A percentile compares a stretch with the other conserved stretches of the same genome.
Conservation (phyloP, 805 yeast genomes). For the Candida pini region DNA sequence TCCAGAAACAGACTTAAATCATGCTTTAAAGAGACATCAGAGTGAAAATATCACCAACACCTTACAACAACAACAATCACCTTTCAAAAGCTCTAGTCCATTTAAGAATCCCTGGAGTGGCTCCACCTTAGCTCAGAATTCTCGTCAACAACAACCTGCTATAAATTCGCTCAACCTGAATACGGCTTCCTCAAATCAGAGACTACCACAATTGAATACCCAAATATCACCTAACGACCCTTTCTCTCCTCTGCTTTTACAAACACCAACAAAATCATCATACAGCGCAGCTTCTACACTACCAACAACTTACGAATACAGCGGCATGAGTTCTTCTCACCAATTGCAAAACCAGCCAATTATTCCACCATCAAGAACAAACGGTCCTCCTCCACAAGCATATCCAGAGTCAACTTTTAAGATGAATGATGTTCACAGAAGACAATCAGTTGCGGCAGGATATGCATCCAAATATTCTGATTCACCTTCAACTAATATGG, state of each 20-base stretch:
- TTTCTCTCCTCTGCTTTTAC: slow-evolving; percentile 11
- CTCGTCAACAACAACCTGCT: slow-evolving; percentile 3
- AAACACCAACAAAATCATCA: slow-evolving; percentile 11
- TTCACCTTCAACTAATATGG: neutral
- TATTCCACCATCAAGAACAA: slow-evolving; percentile 29
- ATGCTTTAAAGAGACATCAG: slow-evolving; percentile 15
- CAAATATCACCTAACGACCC: slow-evolving; percentile 7
- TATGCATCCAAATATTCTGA: slow-evolving; percentile 6
- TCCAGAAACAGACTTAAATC: slow-evolving; percentile 12
- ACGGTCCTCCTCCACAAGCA: slow-evolving; percentile 23
- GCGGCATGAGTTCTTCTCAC: slow-evolving; percentile 6
- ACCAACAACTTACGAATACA: slow-evolving; percentile 25
- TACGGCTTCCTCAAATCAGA: slow-evolving; percentile 4
- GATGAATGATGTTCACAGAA: slow-evolving; percentile 16
- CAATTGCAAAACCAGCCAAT: slow-evolving; percentile 17
- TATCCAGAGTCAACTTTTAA: slow-evolving; percentile 9
- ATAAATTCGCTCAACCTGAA: too few species aligned
- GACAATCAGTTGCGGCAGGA: slow-evolving; percentile 28
- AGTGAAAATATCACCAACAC: slow-evolving; percentile 10
- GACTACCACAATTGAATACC: slow-evolving; percentile 13
- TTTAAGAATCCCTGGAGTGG: slow-evolving; percentile 19
- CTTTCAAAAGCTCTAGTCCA: slow-evolving; percentile 5
- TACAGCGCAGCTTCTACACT: slow-evolving; percentile 17
- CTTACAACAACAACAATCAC: slow-evolving; percentile 1
- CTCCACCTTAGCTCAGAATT: too few species aligned